Evolutionary conservation across 2,329 filamentous ascomycete species (phyloP).

Genomic region (Pestalotiopsis sp.): DNA sequence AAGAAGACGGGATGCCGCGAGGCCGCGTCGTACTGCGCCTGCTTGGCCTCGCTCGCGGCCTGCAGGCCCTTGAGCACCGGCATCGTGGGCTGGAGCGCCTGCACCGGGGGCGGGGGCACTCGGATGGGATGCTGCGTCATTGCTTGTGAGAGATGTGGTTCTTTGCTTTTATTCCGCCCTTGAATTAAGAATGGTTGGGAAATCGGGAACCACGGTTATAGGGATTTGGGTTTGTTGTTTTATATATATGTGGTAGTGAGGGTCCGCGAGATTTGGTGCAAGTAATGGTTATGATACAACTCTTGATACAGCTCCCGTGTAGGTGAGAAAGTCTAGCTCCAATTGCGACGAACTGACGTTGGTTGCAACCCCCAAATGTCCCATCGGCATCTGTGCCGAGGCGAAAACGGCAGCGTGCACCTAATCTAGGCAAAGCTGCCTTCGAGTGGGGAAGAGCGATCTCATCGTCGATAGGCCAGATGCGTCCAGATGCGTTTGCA

Average conservation of each 20-base stretch:
- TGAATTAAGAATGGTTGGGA: not conserved
- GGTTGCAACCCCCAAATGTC: not conserved
- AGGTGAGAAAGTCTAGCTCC: not conserved
- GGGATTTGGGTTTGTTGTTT: too few relatives aligned
- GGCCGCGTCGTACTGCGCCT: conserved; percentile 47
- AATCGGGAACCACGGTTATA: not conserved
- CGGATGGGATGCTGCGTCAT: not conserved
- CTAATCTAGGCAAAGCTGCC: not conserved
- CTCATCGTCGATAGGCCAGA: not conserved
- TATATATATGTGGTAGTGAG: too few relatives aligned
- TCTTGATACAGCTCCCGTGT: not conserved
- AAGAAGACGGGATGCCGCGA: conserved; percentile 77
- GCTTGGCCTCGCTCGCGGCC: conserved; percentile 7
- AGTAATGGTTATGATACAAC: not conserved
- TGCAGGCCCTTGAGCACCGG: conserved; percentile 8
- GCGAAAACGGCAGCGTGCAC: not conserved
- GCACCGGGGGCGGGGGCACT: conserved; percentile 4
- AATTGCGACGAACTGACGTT: not conserved
- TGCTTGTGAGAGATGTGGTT: not conserved
- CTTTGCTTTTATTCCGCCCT: not conserved
- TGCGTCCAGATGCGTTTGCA: not conserved
- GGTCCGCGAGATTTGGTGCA: too few relatives aligned
- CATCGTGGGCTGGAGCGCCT: conserved; percentile 8
- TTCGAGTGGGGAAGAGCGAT: not conserved
- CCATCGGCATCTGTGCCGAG: not conserved